Base-by-base conservation (phyloP, 1,284 basidiomycete species). In the Cutaneotrichosporon curvatum region DNA sequence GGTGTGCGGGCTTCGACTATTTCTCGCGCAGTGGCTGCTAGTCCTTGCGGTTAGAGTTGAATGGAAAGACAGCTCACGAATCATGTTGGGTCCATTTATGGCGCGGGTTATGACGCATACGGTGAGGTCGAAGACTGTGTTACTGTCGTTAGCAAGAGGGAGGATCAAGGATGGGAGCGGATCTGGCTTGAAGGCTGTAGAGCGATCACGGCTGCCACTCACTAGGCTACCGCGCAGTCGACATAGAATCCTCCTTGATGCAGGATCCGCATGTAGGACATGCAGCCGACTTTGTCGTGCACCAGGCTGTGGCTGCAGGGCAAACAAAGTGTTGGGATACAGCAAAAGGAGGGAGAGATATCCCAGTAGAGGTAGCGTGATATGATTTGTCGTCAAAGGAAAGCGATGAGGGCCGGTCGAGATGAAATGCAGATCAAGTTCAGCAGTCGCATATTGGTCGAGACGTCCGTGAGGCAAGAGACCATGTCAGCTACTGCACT, bases 21-120 rank as follows among this genome's bases (percentile, higher is more conserved):
- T 35, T 66, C 65, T 30, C 61, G 50, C 4, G 67, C 67, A 0
- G 65, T 67, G 4, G 62, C 45, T 4, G 66, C 63, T 59, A 48
- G 37, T 2, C 39, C 48, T 36, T n/a, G 31, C 1, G 2, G n/a
- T 45, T 11, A 37, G 30, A 8, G 25, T 21, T n/a, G n/a, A 18
- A 16, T 4, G n/a, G 9, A 35, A 18, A 15, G 11, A 15, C 1
- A 4, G 45, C 53, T 37, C 35, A 56, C 53, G 40, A 15, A 47
- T 47, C 5, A 43, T 41, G 30, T 48, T 53, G 3, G 61, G 58
- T 1, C 59, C 60, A 23, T 59, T 49, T 14, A 59, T 46, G 2
- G 59, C 60, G 4, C 57, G 46, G 10, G 59, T 58, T 10, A 61
- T 38, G 16, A 51, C 54, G 9, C 52, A 56, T 10, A 64, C 45